phyloP scores from a whole-genome alignment of 1,284 basidiomycete species.

The Cryptococcus wingfieldii region DNA sequence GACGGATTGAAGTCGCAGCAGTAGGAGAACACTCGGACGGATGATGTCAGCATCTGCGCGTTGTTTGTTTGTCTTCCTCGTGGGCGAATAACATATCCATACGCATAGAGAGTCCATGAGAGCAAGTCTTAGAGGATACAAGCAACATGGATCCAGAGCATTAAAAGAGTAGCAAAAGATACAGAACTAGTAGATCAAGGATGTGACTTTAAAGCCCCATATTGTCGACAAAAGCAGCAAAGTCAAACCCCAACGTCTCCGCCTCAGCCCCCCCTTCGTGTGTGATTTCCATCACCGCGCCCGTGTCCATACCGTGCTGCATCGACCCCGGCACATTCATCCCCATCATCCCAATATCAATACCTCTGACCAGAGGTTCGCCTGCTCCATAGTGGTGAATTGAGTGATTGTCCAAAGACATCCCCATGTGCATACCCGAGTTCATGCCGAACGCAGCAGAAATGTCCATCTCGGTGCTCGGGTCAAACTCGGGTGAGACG shows the following conservation, averaged over 20 bases:
- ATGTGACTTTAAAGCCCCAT: conserved; percentile 7
- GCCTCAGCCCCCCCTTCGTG: conserved; percentile 4
- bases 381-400: no score
- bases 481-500: no score
- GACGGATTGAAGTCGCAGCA: no score
- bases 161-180: background rate
- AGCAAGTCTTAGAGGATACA: background rate
- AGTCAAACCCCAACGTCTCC: conserved; percentile 21
- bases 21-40: no score
- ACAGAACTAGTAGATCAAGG: background rate
- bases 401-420: no score
- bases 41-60: no score
- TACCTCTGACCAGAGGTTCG: no score
- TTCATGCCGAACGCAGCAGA: conserved; percentile 25
- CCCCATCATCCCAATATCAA: no score
- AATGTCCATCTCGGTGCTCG: conserved; percentile 22
- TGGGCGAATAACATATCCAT: background rate
- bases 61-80: no score
- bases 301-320: background rate
- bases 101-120: background rate
- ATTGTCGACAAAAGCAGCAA: conserved; percentile 23
- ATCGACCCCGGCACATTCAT: background rate
- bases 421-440: no score
- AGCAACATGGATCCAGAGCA: background rate
- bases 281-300: background rate